phyloP scores from a whole-genome alignment of 495 filamentous ascomycete genomes.

The Symbiotaphrina buchneri region DNA sequence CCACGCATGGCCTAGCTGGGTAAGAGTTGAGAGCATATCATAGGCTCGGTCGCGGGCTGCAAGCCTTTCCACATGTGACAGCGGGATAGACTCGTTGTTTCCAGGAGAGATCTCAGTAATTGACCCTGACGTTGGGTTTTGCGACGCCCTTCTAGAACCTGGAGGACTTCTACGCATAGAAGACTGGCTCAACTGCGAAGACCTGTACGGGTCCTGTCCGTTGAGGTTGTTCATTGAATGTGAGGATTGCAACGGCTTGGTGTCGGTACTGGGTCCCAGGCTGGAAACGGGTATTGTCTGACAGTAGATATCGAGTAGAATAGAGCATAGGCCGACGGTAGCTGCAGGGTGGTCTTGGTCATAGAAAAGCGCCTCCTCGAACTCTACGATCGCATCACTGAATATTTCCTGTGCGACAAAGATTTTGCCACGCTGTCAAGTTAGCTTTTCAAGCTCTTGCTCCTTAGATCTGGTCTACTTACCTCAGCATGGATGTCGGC shows the following conservation, averaged over 20 bases:
- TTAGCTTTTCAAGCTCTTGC: conserved; percentile 12
- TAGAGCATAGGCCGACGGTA: conserved; percentile 59
- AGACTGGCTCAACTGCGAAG: no score
- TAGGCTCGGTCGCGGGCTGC: conserved; percentile 73
- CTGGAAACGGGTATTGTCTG: no score
- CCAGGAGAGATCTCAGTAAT: no score
- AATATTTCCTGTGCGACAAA: conserved; percentile 33
- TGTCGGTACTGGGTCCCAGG: no score
- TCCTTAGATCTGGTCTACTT: conserved; percentile 8
- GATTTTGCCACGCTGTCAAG: conserved; percentile 39
- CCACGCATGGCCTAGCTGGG: conserved; percentile 75
- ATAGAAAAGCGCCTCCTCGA: conserved; percentile 57
- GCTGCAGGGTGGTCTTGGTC: conserved; percentile 57
- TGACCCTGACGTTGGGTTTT: no score
- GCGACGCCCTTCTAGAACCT: no score
- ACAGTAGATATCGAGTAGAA: conserved; percentile 71
- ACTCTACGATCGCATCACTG: conserved; percentile 44
- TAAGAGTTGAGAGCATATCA: conserved; percentile 55
- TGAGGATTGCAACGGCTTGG: no score
- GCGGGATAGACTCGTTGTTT: no score
- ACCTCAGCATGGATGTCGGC: conserved; percentile 61
- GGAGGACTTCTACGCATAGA: no score
- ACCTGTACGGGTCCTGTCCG: no score
- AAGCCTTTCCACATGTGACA: no score
- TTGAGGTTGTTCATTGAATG: no score